Evolutionary conservation across 2,329 filamentous ascomycete species (phyloP).

Genomic region (Aspergillus quadrilineatus): DNA sequence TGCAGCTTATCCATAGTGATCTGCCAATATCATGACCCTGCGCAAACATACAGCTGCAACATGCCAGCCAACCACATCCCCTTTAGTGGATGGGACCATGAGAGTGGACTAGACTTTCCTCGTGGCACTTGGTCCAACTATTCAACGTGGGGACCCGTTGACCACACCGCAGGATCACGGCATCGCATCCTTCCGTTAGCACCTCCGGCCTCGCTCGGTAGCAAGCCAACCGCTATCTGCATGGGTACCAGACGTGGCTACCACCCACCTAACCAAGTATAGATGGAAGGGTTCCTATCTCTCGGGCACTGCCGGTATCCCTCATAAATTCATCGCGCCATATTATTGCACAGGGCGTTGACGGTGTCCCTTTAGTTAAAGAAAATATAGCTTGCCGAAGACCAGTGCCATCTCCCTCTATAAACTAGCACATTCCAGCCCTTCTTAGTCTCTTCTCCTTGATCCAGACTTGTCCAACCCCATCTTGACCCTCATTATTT

Average conservation of each 20-base stretch:
- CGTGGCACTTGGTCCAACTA: too few species aligned
- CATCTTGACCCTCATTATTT: too few species aligned
- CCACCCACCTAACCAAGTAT: background rate
- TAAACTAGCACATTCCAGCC: too few species aligned
- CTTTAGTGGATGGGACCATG: too few species aligned
- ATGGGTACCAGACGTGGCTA: constrained; percentile 8
- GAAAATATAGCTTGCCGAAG: too few species aligned
- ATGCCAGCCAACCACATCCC: too few species aligned
- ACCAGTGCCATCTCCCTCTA: too few species aligned
- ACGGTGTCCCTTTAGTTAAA: too few species aligned
- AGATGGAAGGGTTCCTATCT: background rate
- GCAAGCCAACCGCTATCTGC: constrained; percentile 1
- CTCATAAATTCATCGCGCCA: background rate
- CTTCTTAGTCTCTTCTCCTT: too few species aligned
- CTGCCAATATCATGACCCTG: background rate
- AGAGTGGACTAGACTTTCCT: too few species aligned
- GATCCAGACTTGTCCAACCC: too few species aligned
- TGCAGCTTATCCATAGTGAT: background rate
- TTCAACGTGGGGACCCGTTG: background rate
- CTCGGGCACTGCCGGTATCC: background rate
- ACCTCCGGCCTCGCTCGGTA: background rate
- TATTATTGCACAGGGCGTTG: background rate
- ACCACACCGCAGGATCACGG: constrained; percentile 11
- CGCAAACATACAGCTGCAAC: too few species aligned
- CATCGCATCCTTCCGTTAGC: constrained; percentile 4